A percentile compares a stretch with the other conserved stretches of the same genome.
Conservation (phyloP, 2,329 filamentous ascomycete species). For the Tolypocladium endophyticum region DNA sequence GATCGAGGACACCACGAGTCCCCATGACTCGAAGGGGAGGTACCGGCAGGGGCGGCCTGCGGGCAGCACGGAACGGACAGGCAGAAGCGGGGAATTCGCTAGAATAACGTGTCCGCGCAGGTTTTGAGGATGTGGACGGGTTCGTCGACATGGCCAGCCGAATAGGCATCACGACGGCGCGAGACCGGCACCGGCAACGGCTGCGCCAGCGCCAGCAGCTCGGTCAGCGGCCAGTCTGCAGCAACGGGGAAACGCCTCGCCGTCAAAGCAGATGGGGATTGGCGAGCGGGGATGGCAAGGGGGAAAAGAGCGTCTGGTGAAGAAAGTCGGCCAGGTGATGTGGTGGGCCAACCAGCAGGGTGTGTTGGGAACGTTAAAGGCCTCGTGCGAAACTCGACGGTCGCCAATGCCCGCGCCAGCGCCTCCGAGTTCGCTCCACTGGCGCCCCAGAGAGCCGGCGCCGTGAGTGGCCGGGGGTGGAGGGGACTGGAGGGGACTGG, state of each 20-base stretch:
- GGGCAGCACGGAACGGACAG: background rate
- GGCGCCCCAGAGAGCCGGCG: background rate
- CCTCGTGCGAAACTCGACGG: background rate
- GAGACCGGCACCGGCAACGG: background rate
- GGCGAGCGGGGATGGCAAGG: background rate
- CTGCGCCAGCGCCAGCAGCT: background rate
- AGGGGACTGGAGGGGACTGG: background rate
- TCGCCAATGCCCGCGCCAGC: background rate
- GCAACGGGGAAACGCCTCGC: background rate
- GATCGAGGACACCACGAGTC: background rate
- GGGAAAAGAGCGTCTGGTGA: background rate
- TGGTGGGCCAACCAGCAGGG: background rate
- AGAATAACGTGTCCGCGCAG: background rate
- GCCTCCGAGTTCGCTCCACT: background rate
- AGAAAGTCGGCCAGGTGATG: background rate
- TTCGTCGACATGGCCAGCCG: background rate
- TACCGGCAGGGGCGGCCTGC: background rate
- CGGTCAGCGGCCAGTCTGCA: background rate
- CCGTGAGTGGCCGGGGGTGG: background rate
- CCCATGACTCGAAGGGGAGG: background rate
- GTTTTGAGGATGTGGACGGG: background rate
- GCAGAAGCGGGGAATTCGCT: background rate
- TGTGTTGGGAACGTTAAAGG: background rate
- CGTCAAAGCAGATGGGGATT: background rate
- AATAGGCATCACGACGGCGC: background rate